Conservation (phyloP, 768 basidiomycete genomes). For the Podaxis sp. region DNA sequence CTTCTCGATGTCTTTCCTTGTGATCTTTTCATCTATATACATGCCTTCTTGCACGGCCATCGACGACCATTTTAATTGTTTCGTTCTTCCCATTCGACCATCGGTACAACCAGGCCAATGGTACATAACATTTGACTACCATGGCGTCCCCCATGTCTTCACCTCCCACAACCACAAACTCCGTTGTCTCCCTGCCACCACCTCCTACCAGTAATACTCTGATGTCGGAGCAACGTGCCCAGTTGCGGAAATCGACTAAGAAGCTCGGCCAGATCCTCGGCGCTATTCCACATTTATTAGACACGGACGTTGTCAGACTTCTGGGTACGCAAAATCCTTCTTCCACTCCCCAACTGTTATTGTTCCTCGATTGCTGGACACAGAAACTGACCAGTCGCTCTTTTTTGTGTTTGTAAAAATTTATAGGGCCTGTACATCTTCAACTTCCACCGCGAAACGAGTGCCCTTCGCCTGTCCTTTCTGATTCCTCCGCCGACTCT, state of each 20-base stretch:
- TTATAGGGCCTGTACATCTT: conserved; percentile 23
- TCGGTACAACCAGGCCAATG: background rate
- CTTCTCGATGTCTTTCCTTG: conserved; percentile 2
- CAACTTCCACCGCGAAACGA: conserved; percentile 17
- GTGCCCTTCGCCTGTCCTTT: conserved; percentile 17
- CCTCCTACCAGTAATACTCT: conserved; percentile 62
- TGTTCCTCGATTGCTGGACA: background rate
- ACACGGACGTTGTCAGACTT: conserved; percentile 24
- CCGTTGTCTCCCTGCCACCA: conserved; percentile 42
- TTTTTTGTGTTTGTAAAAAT: background rate
- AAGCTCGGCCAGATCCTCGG: conserved; percentile 63
- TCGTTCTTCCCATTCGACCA: background rate
- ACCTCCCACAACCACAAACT: conserved; percentile 22
- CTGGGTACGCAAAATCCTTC: conserved; percentile 21
- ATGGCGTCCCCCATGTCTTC: conserved; percentile 16
- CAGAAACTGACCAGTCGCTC: conserved; percentile 1
- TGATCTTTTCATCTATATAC: conserved; percentile 5
- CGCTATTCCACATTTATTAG: conserved; percentile 56
- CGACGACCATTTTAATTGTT: background rate
- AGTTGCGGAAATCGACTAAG: conserved; percentile 55
- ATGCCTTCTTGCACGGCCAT: conserved; percentile 5
- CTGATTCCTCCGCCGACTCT: conserved; percentile 28
- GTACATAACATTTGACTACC: conserved; percentile 13
- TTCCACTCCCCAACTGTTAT: background rate
- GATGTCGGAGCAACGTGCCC: conserved; percentile 49